Evolutionary conservation across 2,329 filamentous ascomycete genomes (phyloP), one percentile per base, ranked within the genome.

Genomic region (Alternaria gansuensis): DNA sequence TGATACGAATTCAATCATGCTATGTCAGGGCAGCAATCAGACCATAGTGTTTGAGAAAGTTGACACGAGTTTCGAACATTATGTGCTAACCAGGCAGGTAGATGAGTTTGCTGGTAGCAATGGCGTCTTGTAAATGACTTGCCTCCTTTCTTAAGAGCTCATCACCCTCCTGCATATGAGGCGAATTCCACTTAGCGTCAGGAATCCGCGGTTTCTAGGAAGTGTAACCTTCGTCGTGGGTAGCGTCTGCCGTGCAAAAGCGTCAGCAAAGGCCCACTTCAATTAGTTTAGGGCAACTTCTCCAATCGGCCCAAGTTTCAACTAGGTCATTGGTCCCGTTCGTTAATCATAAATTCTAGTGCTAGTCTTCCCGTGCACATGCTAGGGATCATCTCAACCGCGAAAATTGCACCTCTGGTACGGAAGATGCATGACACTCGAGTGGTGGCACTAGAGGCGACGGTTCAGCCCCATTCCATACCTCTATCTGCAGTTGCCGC

Each of bases 271-370:
- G 39, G 28, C 34, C 55, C 44, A 54, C 54, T 52, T 48, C 39
- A 51, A 31, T 31, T 29, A n/a, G 34, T 51, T 36, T 57, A 56
- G 44, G 48, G 49, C 52, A 52, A 39, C 41, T 40, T 40, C 33
- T 46, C 45, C 45, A 33, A 36, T 33, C 37, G 28, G n/a, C 43
- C 28, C 48, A 40, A 23, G 52, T 60, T 43, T 54, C 57, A 50
- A 26, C 36, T 39, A 13, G 26, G 48, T 33, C 37, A 60, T 60
- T 60, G 57, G 56, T 21, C 10, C 43, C 29, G 40, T 36, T 34
- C 52, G 28, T 26, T n/a, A 17, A 39, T 37, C 26, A 40, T 50
- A n/a, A 39, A 53, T 51, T 51, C 45, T 62, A 59, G 57, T 53
- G 48, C 52, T 51, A 24, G 49, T 23, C 29, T 7, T 60, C 31